A percentile compares a stretch with the other conserved stretches of the same genome.
phyloP scores from a whole-genome alignment of 495 filamentous ascomycete genomes.

The Penicillium coprophilum region DNA sequence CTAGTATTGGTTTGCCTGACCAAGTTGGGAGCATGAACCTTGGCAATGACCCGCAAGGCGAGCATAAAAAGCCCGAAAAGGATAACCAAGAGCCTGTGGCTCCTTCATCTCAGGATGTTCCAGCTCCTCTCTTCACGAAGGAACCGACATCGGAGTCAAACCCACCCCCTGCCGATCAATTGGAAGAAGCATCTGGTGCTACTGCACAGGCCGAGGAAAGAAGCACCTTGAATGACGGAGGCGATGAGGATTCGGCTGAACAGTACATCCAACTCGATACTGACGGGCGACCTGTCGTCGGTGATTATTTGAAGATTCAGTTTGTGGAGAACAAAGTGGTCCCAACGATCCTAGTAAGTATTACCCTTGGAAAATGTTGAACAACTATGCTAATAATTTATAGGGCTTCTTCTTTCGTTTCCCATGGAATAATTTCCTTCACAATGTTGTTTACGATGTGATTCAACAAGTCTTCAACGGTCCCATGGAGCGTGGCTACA shows the following conservation, averaged over 20 bases:
- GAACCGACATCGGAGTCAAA: constrained; percentile 22
- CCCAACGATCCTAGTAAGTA: constrained; percentile 86
- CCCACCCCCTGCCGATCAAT: constrained; percentile 22
- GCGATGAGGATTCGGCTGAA: constrained; percentile 40
- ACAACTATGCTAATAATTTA: constrained; percentile 7
- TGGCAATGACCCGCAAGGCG: constrained; percentile 30
- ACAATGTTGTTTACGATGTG: constrained; percentile 99
- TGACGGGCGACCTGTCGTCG: constrained; percentile 85
- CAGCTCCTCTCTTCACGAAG: constrained; percentile 62
- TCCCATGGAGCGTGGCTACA: constrained; percentile 93
- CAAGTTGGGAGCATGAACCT: constrained; percentile 54
- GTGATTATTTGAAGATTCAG: constrained; percentile 93
- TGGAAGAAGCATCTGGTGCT: constrained; percentile 26
- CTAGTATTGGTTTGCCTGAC: constrained; percentile 51
- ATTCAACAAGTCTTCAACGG: constrained; percentile 99
- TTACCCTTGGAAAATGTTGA: not conserved
- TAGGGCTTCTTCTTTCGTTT: constrained; percentile 97
- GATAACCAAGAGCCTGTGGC: constrained; percentile 36
- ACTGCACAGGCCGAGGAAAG: constrained; percentile 24
- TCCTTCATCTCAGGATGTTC: constrained; percentile 64
- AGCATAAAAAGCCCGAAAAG: constrained; percentile 6
- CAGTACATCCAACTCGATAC: constrained; percentile 56
- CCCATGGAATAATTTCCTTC: constrained; percentile 99
- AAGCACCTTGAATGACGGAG: constrained; percentile 24
- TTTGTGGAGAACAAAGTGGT: constrained; percentile 94